These are phyloP conservation scores for Carex myosuroides DNA, from an alignment of 176 grass and related monocot genomes.

Conservation along the genomic window DNA sequence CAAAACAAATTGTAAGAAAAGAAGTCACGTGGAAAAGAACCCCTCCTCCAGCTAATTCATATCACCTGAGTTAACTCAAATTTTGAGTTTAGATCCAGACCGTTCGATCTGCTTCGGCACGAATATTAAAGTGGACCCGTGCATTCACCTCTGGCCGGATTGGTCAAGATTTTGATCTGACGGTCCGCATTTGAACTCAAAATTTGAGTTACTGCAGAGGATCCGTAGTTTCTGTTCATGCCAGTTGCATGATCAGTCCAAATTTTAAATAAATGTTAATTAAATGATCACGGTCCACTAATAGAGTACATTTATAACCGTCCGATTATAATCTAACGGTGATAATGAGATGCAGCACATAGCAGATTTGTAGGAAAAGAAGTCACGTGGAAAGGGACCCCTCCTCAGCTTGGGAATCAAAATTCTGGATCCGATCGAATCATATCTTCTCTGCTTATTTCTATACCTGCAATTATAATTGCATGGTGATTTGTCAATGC, in stretches of 20 bases:
- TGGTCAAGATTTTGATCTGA: no score
- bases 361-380: no score
- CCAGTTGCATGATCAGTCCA: neutral
- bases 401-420: neutral
- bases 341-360: no score
- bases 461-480: neutral
- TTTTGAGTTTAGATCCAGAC: no score
- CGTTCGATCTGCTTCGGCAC: no score
- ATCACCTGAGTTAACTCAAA: no score
- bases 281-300: neutral
- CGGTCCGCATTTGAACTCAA: no score
- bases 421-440: no score
- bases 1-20: neutral
- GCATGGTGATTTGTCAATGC: neutral
- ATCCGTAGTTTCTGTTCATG: neutral
- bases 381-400: neutral
- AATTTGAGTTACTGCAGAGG: no score
- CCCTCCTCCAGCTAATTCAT: neutral
- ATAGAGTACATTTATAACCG: neutral
- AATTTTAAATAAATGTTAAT: neutral
- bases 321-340: neutral
- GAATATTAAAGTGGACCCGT: no score
- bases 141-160: no score
- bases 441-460: neutral
- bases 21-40: neutral